Conservation (phyloP, 2,329 filamentous ascomycete genomes). For the Venturia oleaginea region DNA sequence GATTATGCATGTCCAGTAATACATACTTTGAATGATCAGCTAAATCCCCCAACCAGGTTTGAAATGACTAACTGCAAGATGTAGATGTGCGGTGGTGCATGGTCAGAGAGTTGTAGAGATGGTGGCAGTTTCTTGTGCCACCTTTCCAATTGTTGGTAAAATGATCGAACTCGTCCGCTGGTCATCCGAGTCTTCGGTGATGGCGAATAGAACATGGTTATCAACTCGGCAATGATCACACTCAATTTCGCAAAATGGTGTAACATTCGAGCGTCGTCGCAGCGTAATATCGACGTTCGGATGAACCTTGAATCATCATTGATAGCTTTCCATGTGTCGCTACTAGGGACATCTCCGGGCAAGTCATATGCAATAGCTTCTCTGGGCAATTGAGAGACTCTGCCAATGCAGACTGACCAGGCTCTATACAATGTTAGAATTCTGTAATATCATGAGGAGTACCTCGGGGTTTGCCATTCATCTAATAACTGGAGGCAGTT, state of each 20-base stretch:
- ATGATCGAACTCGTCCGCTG: conserved; percentile 52
- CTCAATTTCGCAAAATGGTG: conserved; percentile 59
- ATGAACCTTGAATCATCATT: conserved; percentile 37
- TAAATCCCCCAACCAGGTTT: not conserved
- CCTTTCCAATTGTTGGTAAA: conserved; percentile 59
- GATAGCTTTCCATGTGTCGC: conserved; percentile 29
- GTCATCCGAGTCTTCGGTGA: conserved; percentile 48
- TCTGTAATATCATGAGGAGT: not conserved
- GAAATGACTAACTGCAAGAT: conserved; percentile 46
- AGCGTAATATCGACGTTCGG: conserved; percentile 38
- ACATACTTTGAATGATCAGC: conserved; percentile 37
- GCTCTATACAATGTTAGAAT: conserved; percentile 37
- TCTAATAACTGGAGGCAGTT: no score
- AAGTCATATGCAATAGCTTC: conserved; percentile 41
- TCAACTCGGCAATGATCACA: conserved; percentile 62
- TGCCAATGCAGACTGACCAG: conserved; percentile 38
- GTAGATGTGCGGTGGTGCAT: conserved; percentile 63
- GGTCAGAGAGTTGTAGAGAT: conserved; percentile 54
- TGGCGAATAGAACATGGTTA: conserved; percentile 65
- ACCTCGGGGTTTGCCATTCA: no score
- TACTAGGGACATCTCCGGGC: conserved; percentile 23
- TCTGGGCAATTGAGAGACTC: conserved; percentile 38
- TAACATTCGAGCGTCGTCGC: conserved; percentile 16
- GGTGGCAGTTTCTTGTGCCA: conserved; percentile 63
- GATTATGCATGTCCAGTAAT: conserved; percentile 60